Conservation (phyloP, 441 rosid species). For the Hypseocharis bilobata region DNA sequence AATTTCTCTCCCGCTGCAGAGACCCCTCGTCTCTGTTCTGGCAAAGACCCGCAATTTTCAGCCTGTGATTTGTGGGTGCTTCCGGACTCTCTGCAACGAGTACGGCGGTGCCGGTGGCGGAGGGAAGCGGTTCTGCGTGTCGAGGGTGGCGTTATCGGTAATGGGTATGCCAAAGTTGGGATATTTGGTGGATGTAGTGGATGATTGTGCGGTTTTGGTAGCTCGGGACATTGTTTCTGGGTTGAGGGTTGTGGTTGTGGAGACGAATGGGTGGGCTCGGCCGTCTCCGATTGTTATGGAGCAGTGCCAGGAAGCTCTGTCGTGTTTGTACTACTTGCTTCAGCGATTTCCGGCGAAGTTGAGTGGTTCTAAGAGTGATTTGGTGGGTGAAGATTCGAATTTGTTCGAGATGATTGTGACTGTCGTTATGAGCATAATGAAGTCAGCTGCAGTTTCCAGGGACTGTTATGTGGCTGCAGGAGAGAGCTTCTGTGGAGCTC, state of each 20-base stretch:
- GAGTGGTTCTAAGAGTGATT: slow-evolving; percentile 23
- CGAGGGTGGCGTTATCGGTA: slow-evolving; percentile 69
- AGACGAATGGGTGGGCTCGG: slow-evolving; percentile 52
- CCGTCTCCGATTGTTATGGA: slow-evolving; percentile 87
- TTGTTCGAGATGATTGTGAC: slow-evolving; percentile 47
- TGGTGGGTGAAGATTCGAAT: slow-evolving; percentile 30
- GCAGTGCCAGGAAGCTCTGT: slow-evolving; percentile 88
- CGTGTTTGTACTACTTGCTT: slow-evolving; percentile 82
- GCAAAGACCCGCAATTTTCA: slow-evolving; percentile 45
- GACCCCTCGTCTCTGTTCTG: slow-evolving; percentile 62
- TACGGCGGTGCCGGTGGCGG: slow-evolving; percentile 33
- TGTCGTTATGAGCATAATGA: slow-evolving; percentile 54
- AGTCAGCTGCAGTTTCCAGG: slow-evolving; percentile 58
- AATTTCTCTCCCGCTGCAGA: slow-evolving; percentile 67
- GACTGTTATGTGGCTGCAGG: slow-evolving; percentile 96
- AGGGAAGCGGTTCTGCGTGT: slow-evolving; percentile 63
- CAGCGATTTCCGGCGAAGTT: slow-evolving; percentile 68
- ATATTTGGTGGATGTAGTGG: slow-evolving; percentile 58
- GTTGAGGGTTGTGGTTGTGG: slow-evolving; percentile 50
- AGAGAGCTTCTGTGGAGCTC: slow-evolving; percentile 72
- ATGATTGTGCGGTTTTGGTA: slow-evolving; percentile 62
- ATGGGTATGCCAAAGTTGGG: slow-evolving; percentile 88
- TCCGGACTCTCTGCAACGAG: slow-evolving; percentile 54
- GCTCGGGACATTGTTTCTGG: slow-evolving; percentile 68
- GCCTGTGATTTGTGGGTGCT: slow-evolving; percentile 41